Percentiles rank a stretch among this genome's conserved stretches.
phyloP scores from a whole-genome alignment of 2,329 filamentous ascomycete genomes.

The Chalara sp. region DNA sequence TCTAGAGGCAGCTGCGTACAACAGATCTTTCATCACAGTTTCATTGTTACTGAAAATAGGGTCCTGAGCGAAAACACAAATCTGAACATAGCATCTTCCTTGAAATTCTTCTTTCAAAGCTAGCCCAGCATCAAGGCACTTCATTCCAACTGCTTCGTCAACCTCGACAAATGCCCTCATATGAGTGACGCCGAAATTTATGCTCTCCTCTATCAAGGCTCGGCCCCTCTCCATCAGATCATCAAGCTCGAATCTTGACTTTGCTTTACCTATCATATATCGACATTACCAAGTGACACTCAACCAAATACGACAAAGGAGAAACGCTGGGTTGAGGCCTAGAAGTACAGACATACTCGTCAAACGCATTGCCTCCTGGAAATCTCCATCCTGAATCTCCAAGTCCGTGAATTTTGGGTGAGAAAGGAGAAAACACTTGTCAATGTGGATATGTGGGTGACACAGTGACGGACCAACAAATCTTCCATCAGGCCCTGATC shows the following conservation, averaged over 20 bases:
- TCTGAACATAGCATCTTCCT: conserved; percentile 51
- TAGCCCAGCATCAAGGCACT: conserved; percentile 50
- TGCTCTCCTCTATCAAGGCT: conserved; percentile 59
- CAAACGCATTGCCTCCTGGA: conserved; percentile 56
- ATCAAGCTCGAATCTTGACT: conserved; percentile 51
- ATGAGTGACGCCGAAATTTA: conserved; percentile 57
- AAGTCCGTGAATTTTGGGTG: conserved; percentile 54
- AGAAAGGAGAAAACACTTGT: conserved; percentile 56
- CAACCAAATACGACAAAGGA: too few species aligned
- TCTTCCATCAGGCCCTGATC: conserved; percentile 2
- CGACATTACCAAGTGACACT: not conserved
- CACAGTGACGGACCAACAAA: conserved; percentile 52
- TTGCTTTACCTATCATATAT: conserved; percentile 39
- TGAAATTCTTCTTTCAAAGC: conserved; percentile 48
- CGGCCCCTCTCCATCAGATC: conserved; percentile 60
- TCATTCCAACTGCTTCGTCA: conserved; percentile 52
- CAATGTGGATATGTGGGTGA: conserved; percentile 68
- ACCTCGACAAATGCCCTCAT: conserved; percentile 69
- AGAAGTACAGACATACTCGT: conserved; percentile 31
- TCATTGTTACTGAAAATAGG: conserved; percentile 52
- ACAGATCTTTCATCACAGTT: conserved; percentile 41
- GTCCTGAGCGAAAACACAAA: conserved; percentile 67
- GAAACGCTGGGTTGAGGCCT: conserved; percentile 1
- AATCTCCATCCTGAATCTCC: conserved; percentile 52
- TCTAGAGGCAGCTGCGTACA: conserved; percentile 37